Percentiles rank a stretch among this genome's conserved stretches.
These are phyloP conservation scores for Thalassiosira delicatula DNA, from an alignment of 352 stramenopile genomes.

Conservation along the genomic window DNA sequence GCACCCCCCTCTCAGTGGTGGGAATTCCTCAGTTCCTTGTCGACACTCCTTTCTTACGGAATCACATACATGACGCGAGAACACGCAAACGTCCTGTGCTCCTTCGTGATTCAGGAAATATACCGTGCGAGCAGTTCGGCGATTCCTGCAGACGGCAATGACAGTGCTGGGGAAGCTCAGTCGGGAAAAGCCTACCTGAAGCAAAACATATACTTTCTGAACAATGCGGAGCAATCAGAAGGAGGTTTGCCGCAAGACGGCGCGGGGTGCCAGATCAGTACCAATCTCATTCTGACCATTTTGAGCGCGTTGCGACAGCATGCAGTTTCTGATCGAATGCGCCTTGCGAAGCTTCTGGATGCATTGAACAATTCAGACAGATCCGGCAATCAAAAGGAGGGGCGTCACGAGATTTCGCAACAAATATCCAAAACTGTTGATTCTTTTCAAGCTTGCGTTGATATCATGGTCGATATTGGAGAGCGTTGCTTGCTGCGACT, in stretches of 20 bases:
- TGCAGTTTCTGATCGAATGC: conserved; percentile 46
- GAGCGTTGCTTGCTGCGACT: conserved; percentile 55
- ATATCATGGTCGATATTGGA: conserved; percentile 68
- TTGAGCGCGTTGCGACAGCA: conserved; percentile 45
- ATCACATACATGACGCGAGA: conserved; percentile 56
- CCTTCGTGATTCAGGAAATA: conserved; percentile 53
- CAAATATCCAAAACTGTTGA: conserved; percentile 23
- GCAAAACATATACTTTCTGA: conserved; percentile 57
- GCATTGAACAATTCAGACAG: conserved; percentile 3
- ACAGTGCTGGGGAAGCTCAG: neutral
- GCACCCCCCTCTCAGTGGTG: conserved; percentile 32
- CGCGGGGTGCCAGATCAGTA: conserved; percentile 19
- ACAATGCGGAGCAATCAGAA: conserved; percentile 46
- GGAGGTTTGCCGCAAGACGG: conserved; percentile 15
- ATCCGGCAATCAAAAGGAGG: neutral
- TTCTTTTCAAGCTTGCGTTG: conserved; percentile 61
- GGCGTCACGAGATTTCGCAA: neutral
- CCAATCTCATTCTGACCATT: conserved; percentile 52
- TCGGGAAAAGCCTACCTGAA: conserved; percentile 57
- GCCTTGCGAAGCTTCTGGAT: conserved; percentile 34
- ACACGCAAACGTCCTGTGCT: conserved; percentile 58
- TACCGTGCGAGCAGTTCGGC: conserved; percentile 19
- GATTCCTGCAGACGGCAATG: neutral
- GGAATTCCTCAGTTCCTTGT: conserved; percentile 51
- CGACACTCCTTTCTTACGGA: conserved; percentile 51